Evolutionary conservation across 805 yeast species (phyloP).

Genomic region (Trichomonascus vanleenenianus): DNA sequence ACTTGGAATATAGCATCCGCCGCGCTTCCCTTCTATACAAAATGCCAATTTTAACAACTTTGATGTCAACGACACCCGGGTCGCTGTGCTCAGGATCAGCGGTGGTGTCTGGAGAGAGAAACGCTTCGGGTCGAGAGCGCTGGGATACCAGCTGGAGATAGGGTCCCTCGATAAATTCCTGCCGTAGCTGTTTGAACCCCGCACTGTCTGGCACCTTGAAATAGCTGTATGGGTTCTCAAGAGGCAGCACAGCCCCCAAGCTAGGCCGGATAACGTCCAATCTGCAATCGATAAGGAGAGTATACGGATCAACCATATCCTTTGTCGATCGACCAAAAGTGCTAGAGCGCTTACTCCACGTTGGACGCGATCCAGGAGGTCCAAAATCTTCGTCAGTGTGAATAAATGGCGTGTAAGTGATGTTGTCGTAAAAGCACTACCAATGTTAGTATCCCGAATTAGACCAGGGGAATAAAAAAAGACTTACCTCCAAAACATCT

Average conservation of each 20-base stretch:
- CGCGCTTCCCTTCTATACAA: conserved; percentile 29
- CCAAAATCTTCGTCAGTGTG: conserved; percentile 33
- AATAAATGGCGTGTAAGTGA: conserved; percentile 50
- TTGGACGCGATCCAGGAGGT: conserved; percentile 23
- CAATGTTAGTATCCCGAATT: conserved; percentile 15
- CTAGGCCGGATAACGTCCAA: conserved; percentile 29
- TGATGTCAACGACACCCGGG: conserved; percentile 33
- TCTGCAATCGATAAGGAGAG: conserved; percentile 28
- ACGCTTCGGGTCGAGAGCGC: conserved; percentile 32
- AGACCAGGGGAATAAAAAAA: not conserved
- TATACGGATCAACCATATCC: conserved; percentile 32
- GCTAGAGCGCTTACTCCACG: conserved; percentile 7
- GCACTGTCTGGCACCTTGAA: conserved; percentile 16
- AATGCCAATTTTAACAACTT: conserved; percentile 33
- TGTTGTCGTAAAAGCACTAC: conserved; percentile 60
- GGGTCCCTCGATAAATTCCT: conserved; percentile 25
- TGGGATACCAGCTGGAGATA: conserved; percentile 31
- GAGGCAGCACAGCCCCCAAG: conserved; percentile 17
- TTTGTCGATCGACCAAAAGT: conserved; percentile 18
- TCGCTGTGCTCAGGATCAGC: conserved; percentile 21
- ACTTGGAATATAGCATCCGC: conserved; percentile 24
- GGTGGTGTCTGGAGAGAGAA: conserved; percentile 19
- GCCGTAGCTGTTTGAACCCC: conserved; percentile 21
- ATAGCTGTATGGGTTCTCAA: conserved; percentile 25
- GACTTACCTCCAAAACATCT: conserved; percentile 28